A percentile compares a stretch with the other conserved stretches of the same genome.
Conservation (phyloP, 2,329 filamentous ascomycete genomes). For the Trichophyton equinum region DNA sequence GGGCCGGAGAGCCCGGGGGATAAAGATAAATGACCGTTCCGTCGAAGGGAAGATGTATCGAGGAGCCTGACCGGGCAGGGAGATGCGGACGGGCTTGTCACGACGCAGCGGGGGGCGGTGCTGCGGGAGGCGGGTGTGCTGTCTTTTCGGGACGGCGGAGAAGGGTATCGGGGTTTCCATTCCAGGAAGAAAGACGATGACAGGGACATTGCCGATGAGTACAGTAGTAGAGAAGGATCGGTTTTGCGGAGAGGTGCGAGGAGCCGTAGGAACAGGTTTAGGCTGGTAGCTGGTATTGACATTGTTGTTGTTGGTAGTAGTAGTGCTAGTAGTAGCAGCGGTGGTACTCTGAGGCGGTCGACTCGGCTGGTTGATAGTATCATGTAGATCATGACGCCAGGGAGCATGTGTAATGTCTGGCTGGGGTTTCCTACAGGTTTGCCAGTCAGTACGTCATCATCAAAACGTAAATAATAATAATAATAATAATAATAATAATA, state of each 20-base stretch:
- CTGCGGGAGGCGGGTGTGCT: constrained; percentile 87
- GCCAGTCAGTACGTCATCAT: background rate
- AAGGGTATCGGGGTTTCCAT: constrained; percentile 62
- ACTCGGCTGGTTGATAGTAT: constrained; percentile 39
- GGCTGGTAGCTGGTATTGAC: constrained; percentile 22
- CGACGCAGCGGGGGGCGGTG: constrained; percentile 86
- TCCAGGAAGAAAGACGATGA: constrained; percentile 66
- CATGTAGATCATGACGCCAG: constrained; percentile 94
- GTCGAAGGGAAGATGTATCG: constrained; percentile 83
- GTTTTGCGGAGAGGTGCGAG: constrained; percentile 55
- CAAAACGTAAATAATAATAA: too few species aligned
- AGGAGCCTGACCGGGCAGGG: constrained; percentile 63
- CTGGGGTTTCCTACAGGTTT: background rate
- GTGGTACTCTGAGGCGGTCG: constrained; percentile 14
- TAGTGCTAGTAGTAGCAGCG: too few species aligned
- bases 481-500: background rate
- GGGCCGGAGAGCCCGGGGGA: constrained; percentile 80
- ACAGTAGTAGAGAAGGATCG: constrained; percentile 71
- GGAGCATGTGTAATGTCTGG: constrained; percentile 39
- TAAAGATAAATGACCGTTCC: constrained; percentile 95
- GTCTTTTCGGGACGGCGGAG: constrained; percentile 65
- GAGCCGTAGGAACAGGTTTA: constrained; percentile 30
- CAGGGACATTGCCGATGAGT: constrained; percentile 69
- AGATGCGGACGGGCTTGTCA: constrained; percentile 93
- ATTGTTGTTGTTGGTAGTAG: constrained; percentile 11